These are phyloP conservation scores for Elymus sibiricus DNA, from an alignment of 176 grass and related monocot species.

Conservation along the genomic window DNA sequence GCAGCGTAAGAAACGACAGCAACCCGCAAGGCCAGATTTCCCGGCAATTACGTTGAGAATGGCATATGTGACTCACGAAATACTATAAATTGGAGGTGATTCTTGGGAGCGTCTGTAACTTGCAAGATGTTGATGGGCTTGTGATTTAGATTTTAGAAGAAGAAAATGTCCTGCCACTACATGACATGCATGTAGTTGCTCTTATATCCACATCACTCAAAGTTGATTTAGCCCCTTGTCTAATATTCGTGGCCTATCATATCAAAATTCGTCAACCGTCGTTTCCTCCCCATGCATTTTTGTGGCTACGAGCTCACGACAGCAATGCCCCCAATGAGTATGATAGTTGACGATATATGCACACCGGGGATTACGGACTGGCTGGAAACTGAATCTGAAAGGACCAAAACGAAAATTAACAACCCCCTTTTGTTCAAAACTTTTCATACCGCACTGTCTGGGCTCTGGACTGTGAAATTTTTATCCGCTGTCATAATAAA, in stretches of 20 bases:
- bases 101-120: background rate
- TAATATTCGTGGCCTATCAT: background rate
- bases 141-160: background rate
- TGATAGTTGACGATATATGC: background rate
- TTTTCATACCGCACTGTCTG: no score
- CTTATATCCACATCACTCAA: background rate
- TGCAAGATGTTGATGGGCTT: background rate
- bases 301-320: background rate
- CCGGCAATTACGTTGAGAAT: no score
- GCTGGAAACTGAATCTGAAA: background rate
- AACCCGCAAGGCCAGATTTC: background rate
- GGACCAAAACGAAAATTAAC: background rate
- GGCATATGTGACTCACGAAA: background rate
- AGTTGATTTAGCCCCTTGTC: background rate
- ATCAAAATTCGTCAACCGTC: background rate
- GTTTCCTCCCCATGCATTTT: background rate
- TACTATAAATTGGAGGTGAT: background rate
- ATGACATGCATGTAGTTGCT: constrained; percentile 18
- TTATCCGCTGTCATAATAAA: no score
- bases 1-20: background rate
- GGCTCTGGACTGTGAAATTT: no score
- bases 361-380: background rate
- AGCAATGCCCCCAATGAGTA: background rate
- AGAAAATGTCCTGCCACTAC: background rate
- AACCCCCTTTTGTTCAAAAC: no score